Evolutionary conservation across 805 yeast species (phyloP), one percentile per base, ranked within the genome.

Genomic region (Lachancea quebecensis): DNA sequence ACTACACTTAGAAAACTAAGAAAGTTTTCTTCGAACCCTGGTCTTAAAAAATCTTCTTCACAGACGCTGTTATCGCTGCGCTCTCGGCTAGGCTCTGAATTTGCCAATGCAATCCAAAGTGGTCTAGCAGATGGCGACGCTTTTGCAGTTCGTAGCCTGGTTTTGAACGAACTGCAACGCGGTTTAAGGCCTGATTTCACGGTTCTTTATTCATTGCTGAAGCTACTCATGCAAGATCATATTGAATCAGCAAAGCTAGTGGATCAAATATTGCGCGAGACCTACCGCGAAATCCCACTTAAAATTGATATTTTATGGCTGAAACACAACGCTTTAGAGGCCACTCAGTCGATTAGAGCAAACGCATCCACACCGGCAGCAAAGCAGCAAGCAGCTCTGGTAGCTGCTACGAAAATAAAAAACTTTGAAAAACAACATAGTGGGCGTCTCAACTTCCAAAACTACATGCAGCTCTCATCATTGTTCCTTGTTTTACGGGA

Each of bases 241-340:
- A 39, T 51, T 7, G 42, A 48, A 16, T 27, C 57, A 11, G 63
- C 58, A 6, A 45, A 50, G 15, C 16, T 31, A 17, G 35, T 59
- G 16, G 55, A 54, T 41, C 50, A 54, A 9, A 43, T 51, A 28
- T 35, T 56, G 18, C 39, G 46, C 15, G 48, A 50, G 2, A 41
- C 46, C 18, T 50, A 44, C 34, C 49, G 48, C 14, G 39, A 42
- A 6, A 35, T 52, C 10, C 64, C 64, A 1, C 28, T 54, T n/a
- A 59, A 57, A 34, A 39, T 56, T 4, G 55, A 54, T 10, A 53
- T 59, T 10, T 38, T 60, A 10, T 56, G 58, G 59, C 43, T 59
- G 27, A 48, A 53, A 34, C 43, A 52, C 18, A 50, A 50, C 17
- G 39, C 50, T 18, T 8, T 39, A n/a, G 35, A 34, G 10, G 36